Evolutionary conservation across 2,329 filamentous ascomycete species (phyloP).

Genomic region (Kalaharituber pfeilii): DNA sequence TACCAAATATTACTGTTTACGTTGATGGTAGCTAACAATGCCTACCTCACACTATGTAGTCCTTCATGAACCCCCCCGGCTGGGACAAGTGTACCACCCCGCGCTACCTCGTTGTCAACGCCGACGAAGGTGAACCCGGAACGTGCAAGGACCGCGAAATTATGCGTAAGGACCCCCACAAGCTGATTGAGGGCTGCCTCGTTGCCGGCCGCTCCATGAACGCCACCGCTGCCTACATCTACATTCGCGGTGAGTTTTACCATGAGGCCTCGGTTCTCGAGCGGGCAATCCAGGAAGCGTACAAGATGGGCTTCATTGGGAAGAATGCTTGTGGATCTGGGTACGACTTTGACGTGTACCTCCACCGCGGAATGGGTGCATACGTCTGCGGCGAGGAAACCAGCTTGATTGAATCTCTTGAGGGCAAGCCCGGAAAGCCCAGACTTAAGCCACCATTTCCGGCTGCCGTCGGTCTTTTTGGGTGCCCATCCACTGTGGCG

Average conservation of each 20-base stretch:
- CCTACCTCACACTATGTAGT: no score
- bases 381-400: constrained; percentile 99
- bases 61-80: constrained; percentile 99
- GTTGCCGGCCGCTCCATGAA: constrained; percentile 97
- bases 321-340: constrained; percentile 96
- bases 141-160: constrained; percentile 99
- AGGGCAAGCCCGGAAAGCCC: constrained; percentile 97
- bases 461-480: constrained; percentile 89
- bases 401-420: constrained; percentile 89
- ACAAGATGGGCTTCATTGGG: constrained; percentile 82
- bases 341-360: constrained; percentile 93
- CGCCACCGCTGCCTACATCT: constrained; percentile 95
- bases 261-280: constrained; percentile 88
- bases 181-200: constrained; percentile 92
- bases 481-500: constrained; percentile 91
- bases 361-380: constrained; percentile 91
- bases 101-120: constrained; percentile 92
- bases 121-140: constrained; percentile 94
- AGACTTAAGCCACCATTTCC: constrained; percentile 98
- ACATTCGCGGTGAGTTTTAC: constrained; percentile 97
- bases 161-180: constrained; percentile 99
- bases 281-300: constrained; percentile 92
- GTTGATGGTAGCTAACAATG: constrained; percentile 22
- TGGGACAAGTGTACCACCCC: constrained; percentile 98
- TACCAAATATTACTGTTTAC: constrained; percentile 6